Evolutionary conservation across 2,329 filamentous ascomycete species (phyloP).

Genomic region (Pestalotiopsis sp.): DNA sequence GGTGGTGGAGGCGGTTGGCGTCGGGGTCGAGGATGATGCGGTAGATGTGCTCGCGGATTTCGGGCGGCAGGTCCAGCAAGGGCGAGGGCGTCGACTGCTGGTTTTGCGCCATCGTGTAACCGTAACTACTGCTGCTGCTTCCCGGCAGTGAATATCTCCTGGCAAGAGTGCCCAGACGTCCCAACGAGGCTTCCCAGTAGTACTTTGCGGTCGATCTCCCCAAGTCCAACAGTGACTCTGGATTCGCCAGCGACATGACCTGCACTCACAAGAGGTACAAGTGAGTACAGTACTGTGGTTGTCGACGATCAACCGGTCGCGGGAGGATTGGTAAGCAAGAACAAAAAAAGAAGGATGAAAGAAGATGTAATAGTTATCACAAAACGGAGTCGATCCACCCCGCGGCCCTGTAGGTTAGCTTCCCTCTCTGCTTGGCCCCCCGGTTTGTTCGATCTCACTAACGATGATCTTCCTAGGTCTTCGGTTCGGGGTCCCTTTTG

Average conservation of each 20-base stretch:
- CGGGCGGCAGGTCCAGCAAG: constrained; percentile 25
- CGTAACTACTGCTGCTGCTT: background rate
- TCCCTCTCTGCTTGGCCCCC: background rate
- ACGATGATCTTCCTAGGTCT: background rate
- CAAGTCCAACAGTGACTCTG: background rate
- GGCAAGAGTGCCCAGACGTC: background rate
- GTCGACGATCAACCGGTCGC: too few relatives aligned
- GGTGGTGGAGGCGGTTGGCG: constrained; percentile 22
- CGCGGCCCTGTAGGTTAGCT: background rate
- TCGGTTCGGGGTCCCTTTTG: background rate
- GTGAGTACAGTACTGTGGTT: background rate
- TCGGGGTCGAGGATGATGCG: constrained; percentile 24
- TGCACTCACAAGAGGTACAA: background rate
- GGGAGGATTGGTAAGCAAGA: background rate
- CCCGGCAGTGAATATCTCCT: constrained; percentile 7
- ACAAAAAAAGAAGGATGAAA: background rate
- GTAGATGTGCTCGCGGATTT: constrained; percentile 30
- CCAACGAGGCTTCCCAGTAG: constrained; percentile 3
- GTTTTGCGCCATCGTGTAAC: background rate
- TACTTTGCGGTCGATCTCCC: constrained; percentile 5
- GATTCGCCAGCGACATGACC: constrained; percentile 1
- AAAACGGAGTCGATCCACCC: background rate
- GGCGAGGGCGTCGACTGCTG: background rate
- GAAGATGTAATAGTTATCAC: background rate
- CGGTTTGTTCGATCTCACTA: background rate